Percentiles rank a stretch among this genome's conserved stretches.
Evolutionary conservation across 306 rosid species (phyloP).

Genomic region (Mimosa pudica): DNA sequence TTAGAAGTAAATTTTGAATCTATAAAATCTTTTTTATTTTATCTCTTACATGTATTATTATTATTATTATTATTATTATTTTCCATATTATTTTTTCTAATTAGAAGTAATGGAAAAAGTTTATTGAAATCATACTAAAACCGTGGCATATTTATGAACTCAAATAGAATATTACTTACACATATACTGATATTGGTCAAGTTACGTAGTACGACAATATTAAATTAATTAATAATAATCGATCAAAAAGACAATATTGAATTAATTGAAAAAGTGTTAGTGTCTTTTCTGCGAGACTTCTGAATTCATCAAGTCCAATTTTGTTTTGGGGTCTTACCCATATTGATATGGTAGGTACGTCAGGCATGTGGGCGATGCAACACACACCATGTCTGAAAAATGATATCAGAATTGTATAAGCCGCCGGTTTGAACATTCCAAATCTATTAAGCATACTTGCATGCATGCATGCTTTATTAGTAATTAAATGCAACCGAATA

Average conservation of each 20-base stretch:
- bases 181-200: neutral
- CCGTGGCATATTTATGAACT: neutral
- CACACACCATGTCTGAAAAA: neutral
- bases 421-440: no score
- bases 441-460: neutral
- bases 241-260: no score
- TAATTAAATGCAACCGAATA: neutral
- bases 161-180: neutral
- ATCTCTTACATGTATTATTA: no score
- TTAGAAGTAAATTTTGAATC: no score
- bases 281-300: neutral
- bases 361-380: neutral
- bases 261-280: neutral
- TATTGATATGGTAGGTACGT: neutral
- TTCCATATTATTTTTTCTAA: no score
- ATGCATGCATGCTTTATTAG: neutral
- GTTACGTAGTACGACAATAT: neutral
- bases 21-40: no score
- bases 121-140: neutral
- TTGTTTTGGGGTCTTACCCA: neutral
- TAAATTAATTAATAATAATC: neutral
- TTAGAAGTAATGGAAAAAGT: no score
- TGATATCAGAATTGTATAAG: neutral
- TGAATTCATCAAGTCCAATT: neutral
- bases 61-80: no score